Conservation (phyloP, 495 filamentous ascomycete genomes). For the Apodospora peruviana region DNA sequence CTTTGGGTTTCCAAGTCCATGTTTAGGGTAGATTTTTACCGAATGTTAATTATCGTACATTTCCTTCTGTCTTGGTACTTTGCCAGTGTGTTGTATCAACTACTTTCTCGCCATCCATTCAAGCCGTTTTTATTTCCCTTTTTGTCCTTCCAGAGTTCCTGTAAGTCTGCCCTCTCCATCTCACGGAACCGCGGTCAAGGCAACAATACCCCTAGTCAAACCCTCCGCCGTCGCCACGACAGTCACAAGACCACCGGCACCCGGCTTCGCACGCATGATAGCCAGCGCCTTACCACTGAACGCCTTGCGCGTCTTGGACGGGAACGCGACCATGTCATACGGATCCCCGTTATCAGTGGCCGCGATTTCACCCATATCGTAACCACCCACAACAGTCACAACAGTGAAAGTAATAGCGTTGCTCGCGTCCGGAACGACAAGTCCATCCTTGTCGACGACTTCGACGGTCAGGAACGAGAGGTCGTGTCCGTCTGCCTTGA, state of each 20-base stretch:
- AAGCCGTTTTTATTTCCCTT: too few species aligned
- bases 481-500: conserved; percentile 35
- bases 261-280: conserved; percentile 22
- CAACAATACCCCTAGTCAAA: too few species aligned
- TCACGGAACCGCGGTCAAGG: too few species aligned
- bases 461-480: conserved; percentile 37
- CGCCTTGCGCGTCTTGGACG: conserved; percentile 30
- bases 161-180: too few species aligned
- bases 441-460: conserved; percentile 33
- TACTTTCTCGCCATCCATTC: too few species aligned
- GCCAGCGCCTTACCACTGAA: conserved; percentile 34
- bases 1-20: too few species aligned
- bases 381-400: conserved; percentile 32
- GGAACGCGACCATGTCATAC: conserved; percentile 32
- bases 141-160: too few species aligned
- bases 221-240: conserved; percentile 16
- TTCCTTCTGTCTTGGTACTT: too few species aligned
- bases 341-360: conserved; percentile 42
- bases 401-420: too few species aligned
- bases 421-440: conserved; percentile 28
- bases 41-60: too few species aligned
- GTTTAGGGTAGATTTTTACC: too few species aligned
- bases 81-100: too few species aligned
- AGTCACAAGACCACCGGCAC: conserved; percentile 14
- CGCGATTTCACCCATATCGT: conserved; percentile 33